Evolutionary conservation across 139 green algal genomes (phyloP), one percentile per base, ranked within the genome.

Genomic region (Asterochloris sp.): DNA sequence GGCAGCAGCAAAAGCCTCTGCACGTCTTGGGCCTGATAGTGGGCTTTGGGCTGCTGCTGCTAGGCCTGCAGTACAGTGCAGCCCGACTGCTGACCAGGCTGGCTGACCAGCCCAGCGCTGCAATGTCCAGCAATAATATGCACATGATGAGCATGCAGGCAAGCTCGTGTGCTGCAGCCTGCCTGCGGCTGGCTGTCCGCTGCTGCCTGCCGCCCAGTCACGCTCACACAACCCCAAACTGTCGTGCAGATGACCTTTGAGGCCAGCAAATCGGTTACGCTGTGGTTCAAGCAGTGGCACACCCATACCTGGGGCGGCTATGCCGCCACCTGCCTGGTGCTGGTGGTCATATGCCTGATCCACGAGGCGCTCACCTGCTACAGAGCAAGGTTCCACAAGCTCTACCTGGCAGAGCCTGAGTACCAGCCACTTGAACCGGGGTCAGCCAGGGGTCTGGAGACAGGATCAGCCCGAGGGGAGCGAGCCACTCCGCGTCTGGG

Each of bases 171-270:
- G 6, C 38, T 54, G 6, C 38, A 54, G 38, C 38, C 38, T 54
- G 38, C 38, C 38, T 54, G n/a, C n/a, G n/a, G n/a, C n/a, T n/a
- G n/a, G n/a, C n/a, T n/a, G n/a, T n/a, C n/a, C n/a, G n/a, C n/a
- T n/a, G 38, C 38, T 54, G 38, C 38, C 38, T 54, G 38, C 38
- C 38, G 38, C 38, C 38, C 6, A 6, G 38, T 6, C 38, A 6
- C 38, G 38, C 38, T 54, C 38, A 54, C 38, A 54, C 38, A 54
- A 54, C 38, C 38, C 38, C 75, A 81, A 19, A 83, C 83, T 76
- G 78, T 15, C 16, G 83, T 86, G 82, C 82, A 86, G 76, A 86
- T 86, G 82, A 80, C 74, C 69, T 86, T 86, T 28, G 77, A 81
- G 29, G 82, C 78, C 26, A 85, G 60, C 68, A 86, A 76, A 29